Evolutionary conservation across 2,329 filamentous ascomycete species (phyloP), one percentile per base, ranked within the genome.

Genomic region (Ramichloridium luteum): DNA sequence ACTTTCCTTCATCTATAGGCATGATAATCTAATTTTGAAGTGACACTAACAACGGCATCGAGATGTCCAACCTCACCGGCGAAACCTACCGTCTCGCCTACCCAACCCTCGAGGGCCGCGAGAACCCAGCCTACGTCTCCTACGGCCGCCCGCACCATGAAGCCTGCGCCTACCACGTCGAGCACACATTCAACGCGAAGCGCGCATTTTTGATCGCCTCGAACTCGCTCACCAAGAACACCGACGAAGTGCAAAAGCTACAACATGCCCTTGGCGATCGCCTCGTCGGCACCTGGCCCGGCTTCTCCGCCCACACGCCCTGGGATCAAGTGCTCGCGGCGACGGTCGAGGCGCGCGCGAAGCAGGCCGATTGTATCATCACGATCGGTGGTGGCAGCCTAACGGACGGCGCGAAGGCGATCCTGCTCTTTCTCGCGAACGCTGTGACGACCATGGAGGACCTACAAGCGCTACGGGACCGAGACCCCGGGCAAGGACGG

Each of bases 351-450:
- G 57, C 58, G 2, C 45, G 53, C 4, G 38, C 43, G 0, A 44
- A 43, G 5, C 33, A 58, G 3, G 59, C 59, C 0, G 69, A 74
- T 51, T 57, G 65, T 25, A 45, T 74, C 4, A 47, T 74, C 8
- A 73, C 69, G 0, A 47, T 74, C 2, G 69, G 71, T 3, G 69
- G 59, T 1, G 68, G 70, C 0, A 69, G 62, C 28, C 45, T 73
- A n/a, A 72, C 66, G 0, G 69, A 74, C 44, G 67, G 57, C 0
- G 67, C 67, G 0, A 74, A 74, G 46, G 52, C 72, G 1, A 54
- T 67, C 17, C 53, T 61, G 3, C 52, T 69, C 13, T 37, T 38
- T 16, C 23, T 45, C 14, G 43, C 41, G 5, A 45, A 45, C 28
- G 23, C 40, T 17, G 28, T 37, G n/a, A 37, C 28, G 12, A 32